Evolutionary conservation across 371 early-diverging fungal genomes (phyloP), one percentile per base, ranked within the genome.

Genomic region (Mucor sp.): DNA sequence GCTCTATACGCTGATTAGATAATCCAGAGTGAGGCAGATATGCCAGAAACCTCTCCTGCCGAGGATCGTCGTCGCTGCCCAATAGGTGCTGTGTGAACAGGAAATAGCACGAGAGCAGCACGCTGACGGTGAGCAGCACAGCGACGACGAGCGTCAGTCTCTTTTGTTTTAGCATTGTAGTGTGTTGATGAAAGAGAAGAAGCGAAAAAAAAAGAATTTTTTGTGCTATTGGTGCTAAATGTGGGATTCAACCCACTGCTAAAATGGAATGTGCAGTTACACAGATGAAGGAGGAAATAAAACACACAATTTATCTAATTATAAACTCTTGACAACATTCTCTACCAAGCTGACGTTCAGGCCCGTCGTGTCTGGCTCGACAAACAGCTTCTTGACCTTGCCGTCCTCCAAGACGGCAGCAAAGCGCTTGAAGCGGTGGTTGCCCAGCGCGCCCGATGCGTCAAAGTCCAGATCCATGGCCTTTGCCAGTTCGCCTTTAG

Each of bases 341-440:
- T 86, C 85, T 2, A 82, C 88, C 44, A 88, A 63, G 28, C 84
- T 82, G 21, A 84, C 82, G 25, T 75, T 78, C 17, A 88, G 65
- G 4, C 88, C 88, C 41, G 88, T 88, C 58, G 80, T 88, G 67
- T 85, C 83, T 33, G 84, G 86, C 72, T 86, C 85, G 12, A 85
- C 86, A 66, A 81, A 85, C 17, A 82, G 47, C 33, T 80, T 70
- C 61, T 73, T 77, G 48, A 84, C 75, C 12, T 80, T 74, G 12
- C 81, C 83, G 39, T 87, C 78, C 59, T 90, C 87, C n/a, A 89
- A 58, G 48, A 91, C 78, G 47, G 90, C 75, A 30, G 91, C 91
- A 69, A 87, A 90, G 5, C 93, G 86, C 79, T 91, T 86, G 67
- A 84, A 81, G 50, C 93, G 84, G 55, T 78, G 79, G n/a, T 81